Evolutionary conservation across 768 basidiomycete species (phyloP), one percentile per base, ranked within the genome.

Genomic region (Psilocybe sp.): DNA sequence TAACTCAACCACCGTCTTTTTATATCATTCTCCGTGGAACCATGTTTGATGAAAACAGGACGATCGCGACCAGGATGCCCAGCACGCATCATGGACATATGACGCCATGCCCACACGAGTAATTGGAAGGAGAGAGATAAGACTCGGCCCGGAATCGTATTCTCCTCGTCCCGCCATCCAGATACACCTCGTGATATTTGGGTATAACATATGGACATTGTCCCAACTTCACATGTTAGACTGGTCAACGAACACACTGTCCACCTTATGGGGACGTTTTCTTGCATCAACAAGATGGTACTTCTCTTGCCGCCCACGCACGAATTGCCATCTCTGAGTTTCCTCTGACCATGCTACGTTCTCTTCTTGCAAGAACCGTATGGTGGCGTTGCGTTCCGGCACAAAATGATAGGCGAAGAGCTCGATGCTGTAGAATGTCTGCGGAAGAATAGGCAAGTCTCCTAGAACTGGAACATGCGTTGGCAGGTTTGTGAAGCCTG

Each of bases 361-460:
- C 50, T 77, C 75, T 60, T 78, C 75, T 34, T 69, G 65, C 37
- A 70, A 58, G 61, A 75, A 78, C 47, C 76, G 58, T 31, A 78
- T 64, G 0, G 73, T 74, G 53, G 72, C 69, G 49, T 76, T 75
- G 42, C 75, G 71, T 53, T 80, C 80, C 8, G 73, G 69, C 14
- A 80, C 67, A 46, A 71, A 76, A 49, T 73, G 73, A 54, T 71
- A 73, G 5, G 77, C 77, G 47, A 73, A 76, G 12, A 80, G 68
- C 55, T 81, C 78, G 51, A 82, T 74, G 63, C 74, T 76, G 56
- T 79, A 80, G 62, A 74, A 80, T 11, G 77, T 78, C 46, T 78
- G 64, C 5, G 75, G 69, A 20, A 80, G 65, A 19, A 80, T 70
- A 7, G 65, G 66, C 36, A 80, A 64, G 33, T 78, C 75, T 36